A percentile compares a stretch with the other conserved stretches of the same genome.
Conservation (phyloP, 371 early-diverging fungal genomes). For the Apophysomyces elegans region DNA sequence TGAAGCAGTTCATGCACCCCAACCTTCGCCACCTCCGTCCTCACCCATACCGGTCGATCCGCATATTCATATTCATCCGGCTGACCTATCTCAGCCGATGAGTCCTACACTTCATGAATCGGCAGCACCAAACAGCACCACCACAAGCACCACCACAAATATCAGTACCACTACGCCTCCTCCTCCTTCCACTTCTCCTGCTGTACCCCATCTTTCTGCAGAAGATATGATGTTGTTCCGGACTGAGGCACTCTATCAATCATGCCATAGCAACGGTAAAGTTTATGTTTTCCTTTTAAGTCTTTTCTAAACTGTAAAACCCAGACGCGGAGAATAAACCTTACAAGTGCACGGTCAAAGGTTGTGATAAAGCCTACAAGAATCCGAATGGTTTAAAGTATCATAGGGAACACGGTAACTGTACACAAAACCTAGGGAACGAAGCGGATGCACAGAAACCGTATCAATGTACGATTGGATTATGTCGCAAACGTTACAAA, state of each 20-base stretch:
- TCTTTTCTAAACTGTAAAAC: not conserved
- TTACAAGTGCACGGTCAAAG: slow-evolving; percentile 76
- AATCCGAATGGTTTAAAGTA: slow-evolving; percentile 97
- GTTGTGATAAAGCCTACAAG: slow-evolving; percentile 95
- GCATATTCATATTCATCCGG: not conserved
- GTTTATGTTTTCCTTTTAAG: not conserved
- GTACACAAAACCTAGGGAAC: slow-evolving; percentile 40
- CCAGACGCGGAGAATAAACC: slow-evolving; percentile 24
- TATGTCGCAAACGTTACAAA: slow-evolving; percentile 39
- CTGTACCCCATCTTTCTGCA: not conserved
- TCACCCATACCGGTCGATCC: slow-evolving; percentile 24
- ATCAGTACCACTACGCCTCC: slow-evolving; percentile 4
- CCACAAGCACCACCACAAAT: not conserved
- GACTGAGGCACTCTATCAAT: slow-evolving; percentile 32
- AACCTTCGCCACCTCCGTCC: not conserved
- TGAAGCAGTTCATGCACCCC: slow-evolving; percentile 9
- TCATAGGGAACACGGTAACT: slow-evolving; percentile 87
- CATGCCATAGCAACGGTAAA: slow-evolving; percentile 18
- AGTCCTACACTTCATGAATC: not conserved
- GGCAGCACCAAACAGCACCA: not conserved
- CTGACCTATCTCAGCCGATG: not conserved
- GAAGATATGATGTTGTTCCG: slow-evolving; percentile 21
- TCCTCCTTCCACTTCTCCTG: not conserved
- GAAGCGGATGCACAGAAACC: slow-evolving; percentile 73
- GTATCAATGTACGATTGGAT: slow-evolving; percentile 44